A percentile compares a stretch with the other conserved stretches of the same genome.
Evolutionary conservation across 2,329 filamentous ascomycete species (phyloP).

Genomic region (Aspergillus eucalypticola): DNA sequence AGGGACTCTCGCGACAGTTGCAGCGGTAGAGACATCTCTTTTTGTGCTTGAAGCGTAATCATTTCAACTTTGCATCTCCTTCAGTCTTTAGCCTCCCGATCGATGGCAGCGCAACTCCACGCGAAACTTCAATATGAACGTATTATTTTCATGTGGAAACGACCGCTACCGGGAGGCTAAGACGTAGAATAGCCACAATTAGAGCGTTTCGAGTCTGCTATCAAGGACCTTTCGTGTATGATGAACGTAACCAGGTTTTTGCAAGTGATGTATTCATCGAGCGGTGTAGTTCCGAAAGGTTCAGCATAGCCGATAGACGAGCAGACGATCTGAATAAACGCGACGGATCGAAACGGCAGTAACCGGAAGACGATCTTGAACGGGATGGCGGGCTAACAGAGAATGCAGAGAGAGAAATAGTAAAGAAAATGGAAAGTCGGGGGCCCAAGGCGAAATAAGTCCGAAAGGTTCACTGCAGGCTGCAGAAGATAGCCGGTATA

Average conservation of each 20-base stretch:
- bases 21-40: constrained; percentile 22
- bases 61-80: constrained; percentile 37
- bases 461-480: constrained; percentile 35
- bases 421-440: constrained; percentile 24
- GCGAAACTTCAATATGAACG: constrained; percentile 10
- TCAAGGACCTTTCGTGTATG: constrained; percentile 23
- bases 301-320: constrained; percentile 18
- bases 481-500: constrained; percentile 30
- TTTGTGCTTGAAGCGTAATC: constrained; percentile 26
- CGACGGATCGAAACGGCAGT: constrained; percentile 34
- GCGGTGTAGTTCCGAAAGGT: constrained; percentile 5
- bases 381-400: constrained; percentile 38
- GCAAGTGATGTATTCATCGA: background rate
- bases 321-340: constrained; percentile 23
- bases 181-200: constrained; percentile 39
- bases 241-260: background rate
- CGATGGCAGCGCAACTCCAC: constrained; percentile 8
- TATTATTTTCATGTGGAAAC: constrained; percentile 18
- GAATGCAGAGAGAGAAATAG: constrained; percentile 35
- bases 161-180: constrained; percentile 26
- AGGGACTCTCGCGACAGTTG: constrained; percentile 22
- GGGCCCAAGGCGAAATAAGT: constrained; percentile 37
- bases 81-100: constrained; percentile 29
- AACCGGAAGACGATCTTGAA: constrained; percentile 38
- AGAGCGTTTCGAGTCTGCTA: constrained; percentile 33